Percentiles rank a stretch among this genome's conserved stretches.
Evolutionary conservation across 176 grass and related monocot species (phyloP).

Genomic region (maize (Zea mays)): DNA sequence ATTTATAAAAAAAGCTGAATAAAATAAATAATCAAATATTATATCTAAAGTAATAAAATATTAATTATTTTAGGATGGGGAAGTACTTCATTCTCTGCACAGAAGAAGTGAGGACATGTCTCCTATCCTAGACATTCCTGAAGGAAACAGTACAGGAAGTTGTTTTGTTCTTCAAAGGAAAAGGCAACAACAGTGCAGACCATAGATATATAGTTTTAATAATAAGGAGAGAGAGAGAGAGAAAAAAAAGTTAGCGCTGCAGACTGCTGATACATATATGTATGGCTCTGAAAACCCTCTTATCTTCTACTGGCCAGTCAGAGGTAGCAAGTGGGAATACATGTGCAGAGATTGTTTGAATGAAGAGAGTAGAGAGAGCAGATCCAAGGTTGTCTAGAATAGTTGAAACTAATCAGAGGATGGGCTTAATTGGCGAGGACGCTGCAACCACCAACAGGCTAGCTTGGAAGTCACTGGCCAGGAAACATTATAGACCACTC

Average conservation of each 20-base stretch:
- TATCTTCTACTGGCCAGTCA: background rate
- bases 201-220: background rate
- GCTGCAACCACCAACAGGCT: slow-evolving; percentile 23
- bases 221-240: background rate
- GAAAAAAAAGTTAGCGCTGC: background rate
- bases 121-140: slow-evolving; percentile 26
- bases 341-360: slow-evolving; percentile 17
- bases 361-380: background rate
- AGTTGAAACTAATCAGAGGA: background rate
- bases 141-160: background rate
- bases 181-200: background rate
- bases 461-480: slow-evolving; percentile 22
- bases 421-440: background rate
- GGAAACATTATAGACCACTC: background rate
- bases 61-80: too few relatives aligned
- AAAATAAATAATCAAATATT: too few relatives aligned
- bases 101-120: slow-evolving; percentile 22
- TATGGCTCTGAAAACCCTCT: background rate
- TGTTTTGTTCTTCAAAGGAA: background rate
- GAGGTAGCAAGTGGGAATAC: slow-evolving; percentile 14
- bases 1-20: too few relatives aligned
- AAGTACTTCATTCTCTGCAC: background rate
- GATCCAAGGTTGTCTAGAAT: background rate
- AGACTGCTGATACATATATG: background rate
- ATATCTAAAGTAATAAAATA: too few relatives aligned